A percentile compares a stretch with the other conserved stretches of the same genome.
These are phyloP conservation scores for Corchorus olitorius DNA, from an alignment of 345 rosid species.

Conservation along the genomic window DNA sequence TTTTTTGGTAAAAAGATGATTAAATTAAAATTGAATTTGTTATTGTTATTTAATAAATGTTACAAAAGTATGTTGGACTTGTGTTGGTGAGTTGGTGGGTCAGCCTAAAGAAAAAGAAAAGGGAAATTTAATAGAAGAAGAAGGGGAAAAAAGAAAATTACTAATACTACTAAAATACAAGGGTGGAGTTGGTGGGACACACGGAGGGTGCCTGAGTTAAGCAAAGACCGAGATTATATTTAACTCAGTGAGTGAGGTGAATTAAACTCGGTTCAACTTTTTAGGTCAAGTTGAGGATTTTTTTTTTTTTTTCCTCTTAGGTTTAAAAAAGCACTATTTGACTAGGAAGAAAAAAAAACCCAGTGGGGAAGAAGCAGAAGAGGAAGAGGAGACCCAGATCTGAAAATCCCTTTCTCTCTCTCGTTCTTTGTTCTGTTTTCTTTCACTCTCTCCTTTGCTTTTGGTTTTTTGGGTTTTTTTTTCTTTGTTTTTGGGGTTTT, in stretches of 20 bases:
- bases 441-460: slow-evolving; percentile 10
- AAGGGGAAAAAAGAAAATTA: background rate
- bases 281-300: slow-evolving; percentile 32
- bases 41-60: background rate
- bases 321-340: slow-evolving; percentile 31
- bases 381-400: slow-evolving; percentile 39
- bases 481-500: background rate
- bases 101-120: background rate
- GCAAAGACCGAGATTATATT: background rate
- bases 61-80: background rate
- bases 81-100: slow-evolving; percentile 6
- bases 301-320: slow-evolving; percentile 12
- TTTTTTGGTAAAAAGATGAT: background rate
- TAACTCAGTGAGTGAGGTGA: slow-evolving; percentile 13
- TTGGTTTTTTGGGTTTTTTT: too few species aligned
- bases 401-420: slow-evolving; percentile 30
- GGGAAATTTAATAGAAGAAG: too few species aligned
- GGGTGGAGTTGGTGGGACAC: slow-evolving; percentile 21
- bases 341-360: slow-evolving; percentile 22
- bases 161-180: background rate
- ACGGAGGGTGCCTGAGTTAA: slow-evolving; percentile 4
- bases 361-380: slow-evolving; percentile 21
- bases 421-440: background rate
- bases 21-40: background rate
- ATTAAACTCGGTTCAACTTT: slow-evolving; percentile 28